These are phyloP conservation scores for Zizania palustris DNA, from an alignment of 202 grass and related monocot species.

Conservation along the genomic window DNA sequence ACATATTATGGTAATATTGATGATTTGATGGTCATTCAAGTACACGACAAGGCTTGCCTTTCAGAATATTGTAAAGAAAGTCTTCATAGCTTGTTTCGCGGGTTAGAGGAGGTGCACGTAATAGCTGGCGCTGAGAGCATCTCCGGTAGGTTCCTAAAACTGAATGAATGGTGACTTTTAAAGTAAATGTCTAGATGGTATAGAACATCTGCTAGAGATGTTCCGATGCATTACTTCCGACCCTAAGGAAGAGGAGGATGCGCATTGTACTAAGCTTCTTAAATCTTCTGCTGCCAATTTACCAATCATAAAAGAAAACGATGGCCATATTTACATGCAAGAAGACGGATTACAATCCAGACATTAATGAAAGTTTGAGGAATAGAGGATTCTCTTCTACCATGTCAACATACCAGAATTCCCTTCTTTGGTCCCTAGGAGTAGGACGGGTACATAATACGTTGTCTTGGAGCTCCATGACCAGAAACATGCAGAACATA, in stretches of 20 bases:
- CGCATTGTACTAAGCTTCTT: background rate
- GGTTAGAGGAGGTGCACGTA: background rate
- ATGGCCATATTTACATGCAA: constrained; percentile 41
- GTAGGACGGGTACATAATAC: constrained; percentile 36
- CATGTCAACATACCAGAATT: constrained; percentile 4
- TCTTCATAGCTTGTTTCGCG: background rate
- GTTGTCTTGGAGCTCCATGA: constrained; percentile 25
- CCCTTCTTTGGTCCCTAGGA: constrained; percentile 7
- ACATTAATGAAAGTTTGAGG: background rate
- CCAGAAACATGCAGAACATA: constrained; percentile 46
- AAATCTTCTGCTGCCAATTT: constrained; percentile 4
- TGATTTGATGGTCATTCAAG: constrained; percentile 1
- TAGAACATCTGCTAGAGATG: background rate
- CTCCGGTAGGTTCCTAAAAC: too few species aligned
- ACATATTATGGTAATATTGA: constrained; percentile 3
- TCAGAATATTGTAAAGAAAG: background rate
- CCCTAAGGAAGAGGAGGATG: background rate
- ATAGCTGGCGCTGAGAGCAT: too few species aligned
- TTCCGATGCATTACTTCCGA: background rate
- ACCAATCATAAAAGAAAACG: constrained; percentile 12
- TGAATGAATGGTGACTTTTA: too few species aligned
- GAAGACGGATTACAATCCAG: constrained; percentile 6
- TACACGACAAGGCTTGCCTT: constrained; percentile 10
- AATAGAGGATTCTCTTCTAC: background rate
- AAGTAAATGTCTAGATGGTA: too few species aligned